Base-by-base conservation (phyloP, 345 rosid species). In the Pseudoturritis turrita region DNA sequence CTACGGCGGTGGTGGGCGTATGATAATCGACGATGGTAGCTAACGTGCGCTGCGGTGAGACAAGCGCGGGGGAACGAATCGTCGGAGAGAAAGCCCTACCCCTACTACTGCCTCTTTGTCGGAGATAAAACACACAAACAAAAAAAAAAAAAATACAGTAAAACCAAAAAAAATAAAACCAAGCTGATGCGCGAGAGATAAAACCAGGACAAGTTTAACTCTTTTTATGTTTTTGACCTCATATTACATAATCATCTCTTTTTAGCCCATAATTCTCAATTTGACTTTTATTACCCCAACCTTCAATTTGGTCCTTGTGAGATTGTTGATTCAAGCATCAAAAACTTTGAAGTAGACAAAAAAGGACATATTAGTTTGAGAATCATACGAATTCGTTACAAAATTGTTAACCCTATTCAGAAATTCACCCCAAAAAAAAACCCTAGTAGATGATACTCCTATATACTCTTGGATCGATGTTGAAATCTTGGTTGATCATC, bases 11-110 rank as follows among this genome's bases (percentile, higher is more conserved):
- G 54, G 70, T 52, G 77, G 70, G 78, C 68, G 51, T 59, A 67
- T 9, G 55, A 52, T 60, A 57, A 29, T 19, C 31, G 10, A 44
- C 51, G 71, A 65, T 13, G 44, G 59, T 46, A 45, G 72, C 76
- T 70, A 64, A 70, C 53, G 55, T 63, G 67, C 68, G 64, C 57
- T 56, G 43, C 46, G 45, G 62, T 57, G 37, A 67, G 51, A 67
- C 78, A 71, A 71, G 73, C 72, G 71, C 62, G 62, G 67, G 73
- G 66, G 73, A 59, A 67, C 62, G 77, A 62, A 61, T 71, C 72
- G 78, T 74, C 65, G 65, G 78, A 65, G 5, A 65, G 73, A 43
- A 67, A 75, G 78, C 78, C 78, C 73, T 74, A 75, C 78, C 78
- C 63, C 74, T 74, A 75, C 78, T 68, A 41, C 77, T 65, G 59